These are phyloP conservation scores for Ambrosia trifida DNA, from an alignment of 129 eudicot species.

Conservation along the genomic window DNA sequence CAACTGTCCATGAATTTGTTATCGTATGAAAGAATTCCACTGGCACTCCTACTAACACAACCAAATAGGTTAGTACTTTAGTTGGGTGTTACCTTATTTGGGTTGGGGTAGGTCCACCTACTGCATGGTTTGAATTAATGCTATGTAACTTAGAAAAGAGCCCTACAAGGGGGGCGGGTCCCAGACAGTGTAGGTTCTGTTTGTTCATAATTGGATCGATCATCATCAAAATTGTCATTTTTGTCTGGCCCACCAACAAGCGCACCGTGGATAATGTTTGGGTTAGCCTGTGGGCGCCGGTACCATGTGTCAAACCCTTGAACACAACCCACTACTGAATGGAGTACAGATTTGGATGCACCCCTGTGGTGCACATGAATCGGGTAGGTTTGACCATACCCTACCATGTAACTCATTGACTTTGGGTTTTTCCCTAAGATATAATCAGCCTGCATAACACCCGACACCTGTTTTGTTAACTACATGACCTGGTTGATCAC, in stretches of 20 bases:
- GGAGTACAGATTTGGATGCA: slow-evolving; percentile 50
- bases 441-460: slow-evolving; percentile 76
- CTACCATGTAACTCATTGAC: slow-evolving; percentile 82
- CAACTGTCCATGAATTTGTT: slow-evolving; percentile 71
- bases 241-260: slow-evolving; percentile 88
- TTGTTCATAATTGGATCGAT: slow-evolving; percentile 76
- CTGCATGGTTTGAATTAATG: slow-evolving; percentile 37
- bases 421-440: slow-evolving; percentile 88
- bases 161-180: slow-evolving; percentile 85
- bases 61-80: background rate
- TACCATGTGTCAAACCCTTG: slow-evolving; percentile 90
- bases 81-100: slow-evolving; percentile 30
- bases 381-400: slow-evolving; percentile 76
- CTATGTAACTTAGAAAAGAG: slow-evolving; percentile 68
- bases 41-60: slow-evolving; percentile 45
- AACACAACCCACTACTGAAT: slow-evolving; percentile 65
- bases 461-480: background rate
- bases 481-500: background rate
- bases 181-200: slow-evolving; percentile 84
- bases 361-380: slow-evolving; percentile 88
- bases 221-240: slow-evolving; percentile 61
- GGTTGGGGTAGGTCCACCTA: slow-evolving; percentile 30
- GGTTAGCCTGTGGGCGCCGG: slow-evolving; percentile 57
- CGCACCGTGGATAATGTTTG: slow-evolving; percentile 72
- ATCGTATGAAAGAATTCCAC: slow-evolving; percentile 72